Evolutionary conservation across 208 protist species (phyloP).

Genomic region (Blastocrithidia nonstop): DNA sequence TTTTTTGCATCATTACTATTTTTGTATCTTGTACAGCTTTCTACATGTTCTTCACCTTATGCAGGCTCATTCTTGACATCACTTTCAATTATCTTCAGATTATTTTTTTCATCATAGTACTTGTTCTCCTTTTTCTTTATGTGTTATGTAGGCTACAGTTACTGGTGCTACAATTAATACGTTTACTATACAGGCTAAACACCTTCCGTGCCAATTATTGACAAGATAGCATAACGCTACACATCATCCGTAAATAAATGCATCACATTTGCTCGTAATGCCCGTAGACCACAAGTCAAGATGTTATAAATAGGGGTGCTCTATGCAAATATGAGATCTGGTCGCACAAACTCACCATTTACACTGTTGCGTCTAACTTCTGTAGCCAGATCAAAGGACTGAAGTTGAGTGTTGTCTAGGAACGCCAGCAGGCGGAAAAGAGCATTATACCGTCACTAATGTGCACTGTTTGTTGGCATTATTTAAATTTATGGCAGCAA

Average conservation of each 20-base stretch:
- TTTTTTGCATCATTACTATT: too few relatives aligned
- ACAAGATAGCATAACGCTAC: constrained; percentile 21
- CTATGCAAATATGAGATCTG: constrained; percentile 13
- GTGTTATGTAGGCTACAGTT: too few relatives aligned
- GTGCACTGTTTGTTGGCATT: constrained; percentile 6
- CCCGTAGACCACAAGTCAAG: constrained; percentile 19
- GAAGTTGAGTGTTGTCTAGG: constrained; percentile 60
- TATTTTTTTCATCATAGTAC: too few relatives aligned
- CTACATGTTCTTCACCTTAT: too few relatives aligned
- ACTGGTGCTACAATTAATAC: too few relatives aligned
- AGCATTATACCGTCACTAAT: constrained; percentile 26
- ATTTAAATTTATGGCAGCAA: too few relatives aligned
- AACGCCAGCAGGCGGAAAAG: constrained; percentile 72
- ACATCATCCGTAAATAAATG: constrained; percentile 21
- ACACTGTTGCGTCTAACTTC: constrained; percentile 7
- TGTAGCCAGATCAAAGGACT: constrained; percentile 52
- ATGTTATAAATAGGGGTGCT: constrained; percentile 23
- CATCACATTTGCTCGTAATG: constrained; percentile 26
- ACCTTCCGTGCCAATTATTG: constrained; percentile 12
- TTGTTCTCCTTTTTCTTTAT: too few relatives aligned
- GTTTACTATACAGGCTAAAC: neutral
- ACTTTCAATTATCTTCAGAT: too few relatives aligned
- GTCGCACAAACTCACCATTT: constrained; percentile 24
- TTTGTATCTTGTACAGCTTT: too few relatives aligned
- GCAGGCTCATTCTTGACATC: too few relatives aligned